A percentile compares a stretch with the other conserved stretches of the same genome.
Evolutionary conservation across 208 protist species (phyloP).

Genomic region (Crithidia fasciculata): DNA sequence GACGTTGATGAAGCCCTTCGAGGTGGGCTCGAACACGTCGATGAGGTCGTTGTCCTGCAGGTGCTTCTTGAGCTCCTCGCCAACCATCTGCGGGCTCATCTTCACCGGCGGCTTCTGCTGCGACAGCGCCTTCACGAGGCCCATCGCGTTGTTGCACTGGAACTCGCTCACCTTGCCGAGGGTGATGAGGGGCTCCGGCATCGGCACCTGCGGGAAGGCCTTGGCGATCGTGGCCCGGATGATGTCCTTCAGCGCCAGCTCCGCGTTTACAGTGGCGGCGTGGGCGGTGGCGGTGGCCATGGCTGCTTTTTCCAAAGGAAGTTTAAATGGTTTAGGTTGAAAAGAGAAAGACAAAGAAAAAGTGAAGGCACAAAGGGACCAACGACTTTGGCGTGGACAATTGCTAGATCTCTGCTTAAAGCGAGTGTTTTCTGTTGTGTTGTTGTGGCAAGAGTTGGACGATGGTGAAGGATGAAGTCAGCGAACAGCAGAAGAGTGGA

Average conservation of each 20-base stretch:
- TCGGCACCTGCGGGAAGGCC: slow-evolving; percentile 76
- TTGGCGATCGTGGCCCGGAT: slow-evolving; percentile 71
- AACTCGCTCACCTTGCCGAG: slow-evolving; percentile 90
- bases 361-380: neutral
- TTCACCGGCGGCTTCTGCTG: slow-evolving; percentile 81
- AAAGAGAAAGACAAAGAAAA: slow-evolving; percentile 25
- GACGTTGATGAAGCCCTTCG: slow-evolving; percentile 95
- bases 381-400: no score
- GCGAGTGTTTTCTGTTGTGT: no score
- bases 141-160: slow-evolving; percentile 96
- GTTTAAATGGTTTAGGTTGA: slow-evolving; percentile 16
- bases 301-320: neutral
- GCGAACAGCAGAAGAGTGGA: no score
- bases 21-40: slow-evolving; percentile 78
- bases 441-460: no score
- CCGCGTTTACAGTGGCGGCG: slow-evolving; percentile 63
- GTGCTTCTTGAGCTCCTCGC: slow-evolving; percentile 83
- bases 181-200: slow-evolving; percentile 78
- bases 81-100: slow-evolving; percentile 83
- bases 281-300: slow-evolving; percentile 6
- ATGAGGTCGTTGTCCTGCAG: slow-evolving; percentile 87
- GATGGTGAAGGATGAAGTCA: no score
- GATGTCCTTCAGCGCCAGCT: slow-evolving; percentile 84
- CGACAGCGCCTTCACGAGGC: slow-evolving; percentile 86
- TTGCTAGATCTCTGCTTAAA: no score